Evolutionary conservation across 345 rosid species (phyloP), one percentile per base, ranked within the genome.

Genomic region (Sisymbrium irio): DNA sequence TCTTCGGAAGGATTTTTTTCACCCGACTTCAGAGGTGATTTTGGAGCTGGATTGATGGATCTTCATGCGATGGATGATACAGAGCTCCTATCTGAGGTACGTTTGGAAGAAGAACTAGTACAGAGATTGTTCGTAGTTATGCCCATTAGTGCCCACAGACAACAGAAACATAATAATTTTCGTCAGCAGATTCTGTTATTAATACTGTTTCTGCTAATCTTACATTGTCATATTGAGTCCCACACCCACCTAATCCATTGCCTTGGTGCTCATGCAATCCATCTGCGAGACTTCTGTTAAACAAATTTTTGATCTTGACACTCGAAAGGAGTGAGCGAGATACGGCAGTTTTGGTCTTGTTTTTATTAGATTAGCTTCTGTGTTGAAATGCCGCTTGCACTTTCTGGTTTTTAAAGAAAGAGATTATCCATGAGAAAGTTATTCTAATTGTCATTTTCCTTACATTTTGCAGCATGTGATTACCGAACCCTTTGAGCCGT

Each of bases 11-110:
- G 95, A 8, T 82, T 89, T 79, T 90, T 83, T 80, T 85, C 99
- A 63, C 87, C 95, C 0, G 97, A 92, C 32, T 92, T 96, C 69
- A 85, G 97, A 82, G 96, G 99, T 60, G 99, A 96, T 77, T 90
- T 92, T 87, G 99, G 99, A 69, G 96, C 96, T 73, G 99, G 99
- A 36, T 97, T 96, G 71, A 69, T 96, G 79, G 97, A 92, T 85
- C 99, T 96, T 66, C 97, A 96, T 82, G 96, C 96, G 40, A 88
- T 96, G 98, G 97, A 96, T 79, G 99, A 96, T 68, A 92, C 98
- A 28, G 98, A 90, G 81, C 96, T 96, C 73, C 83, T 90, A 39
- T 88, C 96, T 30, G 96, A 96, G 98, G 99, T 95, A 83, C 18
- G 69, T 12, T 65, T 65, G 32, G 28, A 62, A 42, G 41, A 33